Evolutionary conservation across 352 stramenopile species (phyloP).

Genomic region (Phytophthora hibernalis): DNA sequence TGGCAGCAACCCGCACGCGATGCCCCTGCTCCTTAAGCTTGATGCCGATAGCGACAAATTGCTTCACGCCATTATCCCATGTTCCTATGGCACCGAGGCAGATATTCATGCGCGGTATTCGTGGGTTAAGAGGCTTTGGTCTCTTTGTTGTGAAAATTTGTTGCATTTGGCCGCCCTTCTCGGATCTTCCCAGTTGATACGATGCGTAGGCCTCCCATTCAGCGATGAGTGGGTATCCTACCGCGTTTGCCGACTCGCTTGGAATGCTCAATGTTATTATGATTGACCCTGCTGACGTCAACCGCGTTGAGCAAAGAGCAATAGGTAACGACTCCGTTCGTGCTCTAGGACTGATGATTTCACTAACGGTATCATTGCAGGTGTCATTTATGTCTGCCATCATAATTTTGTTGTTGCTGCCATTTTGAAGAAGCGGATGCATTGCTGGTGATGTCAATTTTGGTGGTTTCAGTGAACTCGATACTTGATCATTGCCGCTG

Average conservation of each 20-base stretch:
- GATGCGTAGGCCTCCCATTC: slow-evolving; percentile 33
- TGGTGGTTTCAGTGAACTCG: neutral
- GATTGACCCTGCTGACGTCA: slow-evolving; percentile 21
- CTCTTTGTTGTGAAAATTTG: slow-evolving; percentile 21
- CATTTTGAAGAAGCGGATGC: slow-evolving; percentile 33
- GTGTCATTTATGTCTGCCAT: neutral
- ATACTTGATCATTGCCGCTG: neutral
- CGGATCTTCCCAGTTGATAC: slow-evolving; percentile 9
- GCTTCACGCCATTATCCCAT: slow-evolving; percentile 60
- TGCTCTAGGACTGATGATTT: neutral
- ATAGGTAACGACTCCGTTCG: slow-evolving; percentile 13
- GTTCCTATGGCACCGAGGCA: slow-evolving; percentile 49
- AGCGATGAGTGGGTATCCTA: slow-evolving; percentile 19
- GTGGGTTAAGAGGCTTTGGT: neutral
- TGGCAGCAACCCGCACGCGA: slow-evolving; percentile 79
- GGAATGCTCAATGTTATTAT: slow-evolving; percentile 28
- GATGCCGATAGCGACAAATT: slow-evolving; percentile 64
- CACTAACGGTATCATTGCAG: neutral
- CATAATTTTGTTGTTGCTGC: slow-evolving; percentile 7
- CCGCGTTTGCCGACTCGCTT: slow-evolving; percentile 23
- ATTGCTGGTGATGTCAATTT: slow-evolving; percentile 2
- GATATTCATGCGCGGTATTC: slow-evolving; percentile 45
- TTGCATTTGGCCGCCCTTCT: slow-evolving; percentile 12
- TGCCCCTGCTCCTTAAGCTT: slow-evolving; percentile 74
- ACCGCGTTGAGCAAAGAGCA: slow-evolving; percentile 12